These are phyloP conservation scores for Torulaspora gathmanii DNA, from an alignment of 805 yeast genomes.

Conservation along the genomic window DNA sequence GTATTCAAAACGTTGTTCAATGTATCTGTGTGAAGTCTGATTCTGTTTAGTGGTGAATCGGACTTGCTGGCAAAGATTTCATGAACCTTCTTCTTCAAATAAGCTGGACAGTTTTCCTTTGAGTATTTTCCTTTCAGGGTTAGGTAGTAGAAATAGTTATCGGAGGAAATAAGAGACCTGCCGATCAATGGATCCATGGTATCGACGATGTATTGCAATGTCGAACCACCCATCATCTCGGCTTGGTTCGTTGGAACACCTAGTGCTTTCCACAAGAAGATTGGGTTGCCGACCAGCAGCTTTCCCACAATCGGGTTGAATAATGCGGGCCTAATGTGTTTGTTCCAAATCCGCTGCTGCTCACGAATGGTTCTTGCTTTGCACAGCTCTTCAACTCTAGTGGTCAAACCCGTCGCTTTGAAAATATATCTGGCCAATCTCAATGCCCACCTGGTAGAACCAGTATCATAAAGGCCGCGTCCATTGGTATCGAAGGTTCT, in stretches of 20 bases:
- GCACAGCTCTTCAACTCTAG: conserved; percentile 53
- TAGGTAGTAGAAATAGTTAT: conserved; percentile 76
- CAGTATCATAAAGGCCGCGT: conserved; percentile 70
- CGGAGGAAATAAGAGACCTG: conserved; percentile 58
- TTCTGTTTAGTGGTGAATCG: conserved; percentile 56
- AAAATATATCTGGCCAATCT: conserved; percentile 61
- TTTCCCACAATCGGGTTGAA: conserved; percentile 66
- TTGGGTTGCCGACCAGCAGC: conserved; percentile 69
- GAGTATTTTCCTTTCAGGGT: conserved; percentile 58
- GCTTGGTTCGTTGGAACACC: conserved; percentile 90
- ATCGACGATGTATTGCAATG: conserved; percentile 65
- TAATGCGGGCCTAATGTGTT: conserved; percentile 59
- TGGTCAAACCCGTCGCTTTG: conserved; percentile 48
- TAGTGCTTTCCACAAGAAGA: conserved; percentile 82
- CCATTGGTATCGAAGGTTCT: conserved; percentile 52
- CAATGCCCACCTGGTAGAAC: conserved; percentile 82
- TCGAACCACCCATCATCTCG: conserved; percentile 68
- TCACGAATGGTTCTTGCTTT: conserved; percentile 52
- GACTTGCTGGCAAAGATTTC: conserved; percentile 41
- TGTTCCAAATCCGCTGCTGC: conserved; percentile 62
- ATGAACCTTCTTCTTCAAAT: conserved; percentile 58
- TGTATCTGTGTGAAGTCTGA: conserved; percentile 75
- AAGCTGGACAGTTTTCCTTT: conserved; percentile 67
- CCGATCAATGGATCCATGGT: conserved; percentile 72
- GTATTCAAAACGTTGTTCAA: conserved; percentile 70